Conservation (phyloP, 2,329 filamentous ascomycete genomes). For the Stagonosporopsis rhizophila region DNA sequence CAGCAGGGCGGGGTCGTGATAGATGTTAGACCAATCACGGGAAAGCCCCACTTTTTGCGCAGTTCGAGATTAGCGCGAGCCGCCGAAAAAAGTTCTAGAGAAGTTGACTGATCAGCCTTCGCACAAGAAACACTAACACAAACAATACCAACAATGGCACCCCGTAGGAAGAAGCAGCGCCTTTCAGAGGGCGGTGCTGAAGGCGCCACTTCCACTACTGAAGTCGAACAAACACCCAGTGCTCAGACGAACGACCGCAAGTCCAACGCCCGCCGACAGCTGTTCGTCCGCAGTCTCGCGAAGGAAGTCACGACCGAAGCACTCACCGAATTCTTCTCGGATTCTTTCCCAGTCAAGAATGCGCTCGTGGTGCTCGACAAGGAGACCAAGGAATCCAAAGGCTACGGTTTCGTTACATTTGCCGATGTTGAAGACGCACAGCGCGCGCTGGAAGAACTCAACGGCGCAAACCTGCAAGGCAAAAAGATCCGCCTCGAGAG, state of each 20-base stretch:
- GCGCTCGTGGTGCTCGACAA: constrained; percentile 90
- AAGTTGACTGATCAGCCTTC: neutral
- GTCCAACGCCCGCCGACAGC: constrained; percentile 55
- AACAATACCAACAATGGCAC: constrained; percentile 41
- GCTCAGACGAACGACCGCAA: constrained; percentile 28
- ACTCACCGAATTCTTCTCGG: constrained; percentile 88
- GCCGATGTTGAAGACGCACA: constrained; percentile 90
- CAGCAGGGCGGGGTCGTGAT: constrained; percentile 2
- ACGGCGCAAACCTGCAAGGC: constrained; percentile 79
- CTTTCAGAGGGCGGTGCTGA: constrained; percentile 49
- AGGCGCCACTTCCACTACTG: constrained; percentile 35
- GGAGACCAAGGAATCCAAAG: constrained; percentile 83
- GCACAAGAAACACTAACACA: neutral
- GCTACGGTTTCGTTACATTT: constrained; percentile 97
- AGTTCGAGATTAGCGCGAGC: neutral
- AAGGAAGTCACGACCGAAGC: constrained; percentile 78
- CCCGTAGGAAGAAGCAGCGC: constrained; percentile 51
- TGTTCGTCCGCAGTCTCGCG: constrained; percentile 91
- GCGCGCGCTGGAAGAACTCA: constrained; percentile 79
- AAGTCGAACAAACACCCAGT: constrained; percentile 27
- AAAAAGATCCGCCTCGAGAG: constrained; percentile 85
- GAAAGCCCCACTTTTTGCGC: constrained; percentile 13
- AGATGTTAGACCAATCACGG: constrained; percentile 8
- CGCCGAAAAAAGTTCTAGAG: neutral
- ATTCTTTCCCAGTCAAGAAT: constrained; percentile 94